Evolutionary conservation across 1,139 yeast species (phyloP), one percentile per base, ranked within the genome.

Genomic region (Debaryomyces fabryi): DNA sequence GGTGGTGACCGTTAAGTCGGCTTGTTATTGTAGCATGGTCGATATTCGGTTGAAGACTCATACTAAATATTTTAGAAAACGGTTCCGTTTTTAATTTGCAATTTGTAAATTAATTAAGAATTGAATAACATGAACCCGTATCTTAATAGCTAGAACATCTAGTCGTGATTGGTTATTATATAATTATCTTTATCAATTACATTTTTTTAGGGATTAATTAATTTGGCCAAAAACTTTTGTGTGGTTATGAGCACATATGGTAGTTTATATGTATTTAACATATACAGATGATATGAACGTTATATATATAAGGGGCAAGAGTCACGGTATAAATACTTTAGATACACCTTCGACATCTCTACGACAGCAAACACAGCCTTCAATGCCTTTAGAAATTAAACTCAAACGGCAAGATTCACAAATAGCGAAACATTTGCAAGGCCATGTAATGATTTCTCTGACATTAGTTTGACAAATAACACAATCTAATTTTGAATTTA

Each of bases 371-470:
- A 90, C 95, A 66, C 98, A 91, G 1, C 87, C 86, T 49, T 81
- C 83, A 58, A 86, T 85, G 12, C 88, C 88, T 51, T 90, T 79
- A 21, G 85, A 71, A 3, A 90, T 92, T 48, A 91, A 72, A n/a
- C 88, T 81, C 27, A 85, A 71, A 21, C 97, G 76, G 61, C 98
- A 91, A 13, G 82, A 78, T 53, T 90, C 96, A 65, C 98, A 91
- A 7, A 91, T 75, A 0, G 96, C 91, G 54, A 91, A 81, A 64
- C 98, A 91, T 57, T 84, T 81, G 63, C 98, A 91, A 1, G 98
- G 98, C 97, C 97, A 91, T 2, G 93, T 73, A 13, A 91, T 84
- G 38, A 91, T 81, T 52, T 86, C 89, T 55, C 97, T 76, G 7
- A 83, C 79, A 49, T 86, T 82, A 9, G 78, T 76, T 56, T 88